These are phyloP conservation scores for Nicotiana otophora DNA, from an alignment of 257 asterid species.

Conservation along the genomic window DNA sequence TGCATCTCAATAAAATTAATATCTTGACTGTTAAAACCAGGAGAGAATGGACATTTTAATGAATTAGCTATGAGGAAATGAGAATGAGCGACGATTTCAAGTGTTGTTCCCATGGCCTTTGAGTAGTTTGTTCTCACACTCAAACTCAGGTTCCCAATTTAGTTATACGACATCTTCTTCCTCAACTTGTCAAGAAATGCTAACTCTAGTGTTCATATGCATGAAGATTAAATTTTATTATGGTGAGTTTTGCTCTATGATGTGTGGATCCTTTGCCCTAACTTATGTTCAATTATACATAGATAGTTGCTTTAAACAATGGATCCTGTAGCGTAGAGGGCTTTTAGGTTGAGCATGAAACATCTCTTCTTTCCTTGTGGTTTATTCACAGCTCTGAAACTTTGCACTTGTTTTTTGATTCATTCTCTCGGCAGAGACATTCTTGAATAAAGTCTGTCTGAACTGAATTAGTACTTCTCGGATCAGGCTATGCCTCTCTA, in stretches of 20 bases:
- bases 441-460: not conserved
- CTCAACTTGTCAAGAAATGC: constrained; percentile 21
- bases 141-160: constrained; percentile 23
- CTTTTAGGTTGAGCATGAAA: not conserved
- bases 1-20: not conserved
- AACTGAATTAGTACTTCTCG: not conserved
- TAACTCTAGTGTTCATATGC: constrained; percentile 20
- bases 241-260: not conserved
- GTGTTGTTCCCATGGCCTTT: constrained; percentile 7
- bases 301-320: not conserved
- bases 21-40: not conserved
- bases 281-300: not conserved
- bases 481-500: not conserved
- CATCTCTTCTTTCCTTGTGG: not conserved
- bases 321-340: not conserved
- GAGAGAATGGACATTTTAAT: not conserved
- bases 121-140: constrained; percentile 46
- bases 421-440: not conserved
- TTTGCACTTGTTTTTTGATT: too few species aligned
- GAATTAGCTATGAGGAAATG: constrained; percentile 6
- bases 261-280: not conserved
- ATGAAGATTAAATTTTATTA: constrained; percentile 24
- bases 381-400: not conserved
- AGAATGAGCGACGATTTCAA: constrained; percentile 39
- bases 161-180: constrained; percentile 8